phyloP scores from a whole-genome alignment of 164 flowering plant genomes.

The Macadamia integrifolia region DNA sequence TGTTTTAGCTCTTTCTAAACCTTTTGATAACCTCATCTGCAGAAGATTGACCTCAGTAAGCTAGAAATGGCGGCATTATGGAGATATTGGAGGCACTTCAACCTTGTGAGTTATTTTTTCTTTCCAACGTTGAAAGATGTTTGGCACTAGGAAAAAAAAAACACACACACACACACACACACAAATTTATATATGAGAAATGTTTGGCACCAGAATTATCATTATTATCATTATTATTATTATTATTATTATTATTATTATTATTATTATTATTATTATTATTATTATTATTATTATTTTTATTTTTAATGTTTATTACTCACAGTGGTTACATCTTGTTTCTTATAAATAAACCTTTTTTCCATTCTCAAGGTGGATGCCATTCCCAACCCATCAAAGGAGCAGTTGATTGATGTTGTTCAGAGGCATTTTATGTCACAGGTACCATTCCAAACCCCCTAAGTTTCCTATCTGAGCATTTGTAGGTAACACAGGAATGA shows the following conservation, averaged over 20 bases:
- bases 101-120: slow-evolving; percentile 59
- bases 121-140: not conserved
- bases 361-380: slow-evolving; percentile 46
- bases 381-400: slow-evolving; percentile 80
- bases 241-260: not conserved
- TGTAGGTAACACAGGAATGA: no score
- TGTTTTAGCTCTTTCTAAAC: not conserved
- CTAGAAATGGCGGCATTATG: slow-evolving; percentile 77
- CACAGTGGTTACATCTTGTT: not conserved
- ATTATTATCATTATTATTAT: no score
- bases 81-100: slow-evolving; percentile 94
- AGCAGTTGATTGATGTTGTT: slow-evolving; percentile 79
- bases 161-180: no score
- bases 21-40: slow-evolving; percentile 5
- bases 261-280: no score
- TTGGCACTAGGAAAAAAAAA: not conserved
- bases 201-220: not conserved
- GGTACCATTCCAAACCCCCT: slow-evolving; percentile 34
- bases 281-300: not conserved
- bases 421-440: slow-evolving; percentile 92
- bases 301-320: not conserved
- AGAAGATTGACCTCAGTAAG: slow-evolving; percentile 91
- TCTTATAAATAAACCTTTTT: not conserved
- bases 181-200: not conserved
- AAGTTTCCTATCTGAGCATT: no score